A percentile compares a stretch with the other conserved stretches of the same genome.
Evolutionary conservation across 139 green algal species (phyloP).

Genomic region (Coelastrella sp.): DNA sequence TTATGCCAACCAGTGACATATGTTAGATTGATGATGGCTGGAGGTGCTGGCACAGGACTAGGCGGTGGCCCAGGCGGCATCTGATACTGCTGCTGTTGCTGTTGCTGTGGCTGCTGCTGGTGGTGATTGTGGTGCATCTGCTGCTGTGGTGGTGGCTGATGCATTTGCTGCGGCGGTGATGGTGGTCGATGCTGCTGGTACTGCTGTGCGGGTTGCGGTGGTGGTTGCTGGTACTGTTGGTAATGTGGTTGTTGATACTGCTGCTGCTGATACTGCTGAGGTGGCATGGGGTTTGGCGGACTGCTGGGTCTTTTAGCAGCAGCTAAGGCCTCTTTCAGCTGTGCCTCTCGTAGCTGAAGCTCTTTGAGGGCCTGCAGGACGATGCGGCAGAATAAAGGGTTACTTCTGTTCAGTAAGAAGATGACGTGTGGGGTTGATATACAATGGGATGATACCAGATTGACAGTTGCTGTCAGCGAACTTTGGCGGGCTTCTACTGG

Average conservation of each 20-base stretch:
- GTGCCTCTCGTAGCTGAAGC: slow-evolving; percentile 2
- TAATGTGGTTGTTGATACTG: not conserved
- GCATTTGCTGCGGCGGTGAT: not conserved
- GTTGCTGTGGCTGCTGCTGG: slow-evolving; percentile 26
- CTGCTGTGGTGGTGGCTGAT: slow-evolving; percentile 30
- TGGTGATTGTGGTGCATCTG: not conserved
- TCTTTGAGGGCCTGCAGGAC: not conserved
- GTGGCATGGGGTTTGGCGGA: not conserved
- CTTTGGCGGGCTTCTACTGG: not conserved
- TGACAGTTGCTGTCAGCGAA: too few relatives aligned
- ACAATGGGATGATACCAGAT: too few relatives aligned
- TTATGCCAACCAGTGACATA: slow-evolving; percentile 47
- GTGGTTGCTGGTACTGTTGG: not conserved
- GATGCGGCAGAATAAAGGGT: too few relatives aligned
- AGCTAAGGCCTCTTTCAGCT: not conserved
- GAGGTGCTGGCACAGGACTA: not conserved
- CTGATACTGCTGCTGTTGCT: slow-evolving; percentile 8
- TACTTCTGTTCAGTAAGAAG: not conserved
- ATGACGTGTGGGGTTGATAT: too few relatives aligned
- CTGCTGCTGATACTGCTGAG: slow-evolving; percentile 8
- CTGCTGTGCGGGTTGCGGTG: not conserved
- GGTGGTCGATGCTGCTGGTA: not conserved
- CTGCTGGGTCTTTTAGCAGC: not conserved
- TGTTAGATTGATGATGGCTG: slow-evolving; percentile 27
- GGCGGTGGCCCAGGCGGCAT: not conserved